Conservation (phyloP, 441 rosid genomes). For the Mallotus japonicus region DNA sequence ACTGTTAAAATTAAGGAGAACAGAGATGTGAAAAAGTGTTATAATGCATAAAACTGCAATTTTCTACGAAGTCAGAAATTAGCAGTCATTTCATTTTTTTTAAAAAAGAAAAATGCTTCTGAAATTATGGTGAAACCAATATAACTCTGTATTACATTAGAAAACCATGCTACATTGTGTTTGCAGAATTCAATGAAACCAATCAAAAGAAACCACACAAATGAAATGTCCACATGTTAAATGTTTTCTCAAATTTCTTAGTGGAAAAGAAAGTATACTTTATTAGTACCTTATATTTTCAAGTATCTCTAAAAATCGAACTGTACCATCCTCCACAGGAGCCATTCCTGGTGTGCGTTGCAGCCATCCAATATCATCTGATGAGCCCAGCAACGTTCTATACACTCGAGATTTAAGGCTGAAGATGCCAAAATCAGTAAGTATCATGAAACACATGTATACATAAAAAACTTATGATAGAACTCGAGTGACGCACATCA, state of each 20-base stretch:
- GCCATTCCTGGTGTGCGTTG: slow-evolving; percentile 55
- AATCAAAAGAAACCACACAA: neutral
- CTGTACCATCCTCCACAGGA: slow-evolving; percentile 54
- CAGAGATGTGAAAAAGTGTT: neutral
- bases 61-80: neutral
- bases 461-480: neutral
- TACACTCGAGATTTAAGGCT: slow-evolving; percentile 51
- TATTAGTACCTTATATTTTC: slow-evolving; percentile 43
- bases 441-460: slow-evolving; percentile 13
- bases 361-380: slow-evolving; percentile 73
- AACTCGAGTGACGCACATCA: neutral
- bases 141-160: no score
- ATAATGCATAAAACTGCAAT: neutral
- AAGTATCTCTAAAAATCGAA: slow-evolving; percentile 59
- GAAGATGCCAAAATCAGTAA: slow-evolving; percentile 26
- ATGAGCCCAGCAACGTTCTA: slow-evolving; percentile 57
- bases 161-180: neutral
- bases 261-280: slow-evolving; percentile 2
- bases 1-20: neutral
- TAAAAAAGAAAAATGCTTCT: neutral
- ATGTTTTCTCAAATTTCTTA: neutral
- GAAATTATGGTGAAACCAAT: neutral
- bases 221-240: neutral
- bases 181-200: neutral
- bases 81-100: neutral